These are phyloP conservation scores for Mesembryanthemum crystallinum DNA, from an alignment of 148 eudicot genomes.

Conservation along the genomic window DNA sequence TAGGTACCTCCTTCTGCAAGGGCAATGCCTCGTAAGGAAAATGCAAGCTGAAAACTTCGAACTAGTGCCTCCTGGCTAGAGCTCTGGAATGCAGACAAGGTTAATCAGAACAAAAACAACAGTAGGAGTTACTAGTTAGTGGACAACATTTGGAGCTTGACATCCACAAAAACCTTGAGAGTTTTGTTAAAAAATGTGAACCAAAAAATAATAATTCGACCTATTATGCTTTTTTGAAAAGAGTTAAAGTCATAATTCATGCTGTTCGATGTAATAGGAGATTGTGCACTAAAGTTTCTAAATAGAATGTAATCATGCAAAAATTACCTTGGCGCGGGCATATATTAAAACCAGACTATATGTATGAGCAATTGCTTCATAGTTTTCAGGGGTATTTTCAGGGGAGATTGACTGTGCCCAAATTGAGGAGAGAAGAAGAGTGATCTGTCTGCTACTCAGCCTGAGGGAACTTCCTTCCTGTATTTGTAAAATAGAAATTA, in stretches of 20 bases:
- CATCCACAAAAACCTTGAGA: neutral
- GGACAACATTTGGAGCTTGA: neutral
- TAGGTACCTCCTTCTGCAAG: conserved; percentile 71
- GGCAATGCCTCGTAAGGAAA: conserved; percentile 74
- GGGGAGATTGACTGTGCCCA: conserved; percentile 90
- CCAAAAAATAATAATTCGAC: neutral
- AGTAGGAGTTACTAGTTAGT: neutral
- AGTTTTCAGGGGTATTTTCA: conserved; percentile 77
- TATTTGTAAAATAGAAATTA: conserved; percentile 21
- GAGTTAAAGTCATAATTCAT: neutral
- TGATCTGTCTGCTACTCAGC: conserved; percentile 85
- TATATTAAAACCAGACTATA: conserved; percentile 87
- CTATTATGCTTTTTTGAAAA: neutral
- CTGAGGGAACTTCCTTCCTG: conserved; percentile 82
- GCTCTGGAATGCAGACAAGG: conserved; percentile 45
- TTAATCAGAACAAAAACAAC: conserved; percentile 13
- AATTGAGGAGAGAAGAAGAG: conserved; percentile 81
- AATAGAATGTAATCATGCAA: neutral
- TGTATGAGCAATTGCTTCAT: conserved; percentile 97
- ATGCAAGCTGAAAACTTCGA: conserved; percentile 93
- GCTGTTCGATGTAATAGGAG: neutral
- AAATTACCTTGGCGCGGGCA: conserved; percentile 76
- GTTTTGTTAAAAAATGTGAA: neutral
- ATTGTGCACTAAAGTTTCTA: neutral
- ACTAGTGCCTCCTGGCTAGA: conserved; percentile 75